These are phyloP conservation scores for Backusella macrospora DNA, from an alignment of 192 early-diverging fungal genomes.

Conservation along the genomic window DNA sequence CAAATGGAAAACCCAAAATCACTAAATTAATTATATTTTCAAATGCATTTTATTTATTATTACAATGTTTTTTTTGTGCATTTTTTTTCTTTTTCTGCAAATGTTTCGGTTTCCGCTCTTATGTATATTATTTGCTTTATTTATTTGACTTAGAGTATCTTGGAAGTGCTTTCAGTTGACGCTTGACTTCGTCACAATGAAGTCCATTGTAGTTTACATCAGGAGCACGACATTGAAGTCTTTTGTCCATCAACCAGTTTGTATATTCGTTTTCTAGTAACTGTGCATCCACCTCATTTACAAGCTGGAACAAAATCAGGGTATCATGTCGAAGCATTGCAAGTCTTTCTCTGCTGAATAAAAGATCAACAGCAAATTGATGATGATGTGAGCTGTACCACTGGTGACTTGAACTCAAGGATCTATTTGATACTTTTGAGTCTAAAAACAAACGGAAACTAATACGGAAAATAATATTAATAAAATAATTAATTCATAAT, in stretches of 20 bases:
- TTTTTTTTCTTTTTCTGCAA: not conserved
- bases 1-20: not conserved
- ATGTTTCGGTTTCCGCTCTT: not conserved
- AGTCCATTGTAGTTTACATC: slow-evolving; percentile 5
- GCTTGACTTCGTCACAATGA: slow-evolving; percentile 21
- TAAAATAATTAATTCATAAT: not conserved
- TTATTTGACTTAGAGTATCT: not conserved
- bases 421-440: slow-evolving; percentile 3
- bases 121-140: not conserved
- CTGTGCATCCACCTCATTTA: slow-evolving; percentile 52
- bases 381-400: slow-evolving; percentile 48
- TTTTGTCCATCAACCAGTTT: slow-evolving; percentile 54
- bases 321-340: slow-evolving; percentile 53
- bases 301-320: slow-evolving; percentile 45
- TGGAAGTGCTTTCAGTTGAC: slow-evolving; percentile 4
- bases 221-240: slow-evolving; percentile 24
- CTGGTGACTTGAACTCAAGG: slow-evolving; percentile 3
- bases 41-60: not conserved
- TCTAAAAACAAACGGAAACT: slow-evolving; percentile 44
- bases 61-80: not conserved
- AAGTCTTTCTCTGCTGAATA: slow-evolving; percentile 47
- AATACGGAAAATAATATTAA: not conserved
- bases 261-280: slow-evolving; percentile 52
- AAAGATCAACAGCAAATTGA: slow-evolving; percentile 44
- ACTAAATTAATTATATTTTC: not conserved